phyloP scores from a whole-genome alignment of 78 protist species.

The Neovahlkampfia damariscottae region DNA sequence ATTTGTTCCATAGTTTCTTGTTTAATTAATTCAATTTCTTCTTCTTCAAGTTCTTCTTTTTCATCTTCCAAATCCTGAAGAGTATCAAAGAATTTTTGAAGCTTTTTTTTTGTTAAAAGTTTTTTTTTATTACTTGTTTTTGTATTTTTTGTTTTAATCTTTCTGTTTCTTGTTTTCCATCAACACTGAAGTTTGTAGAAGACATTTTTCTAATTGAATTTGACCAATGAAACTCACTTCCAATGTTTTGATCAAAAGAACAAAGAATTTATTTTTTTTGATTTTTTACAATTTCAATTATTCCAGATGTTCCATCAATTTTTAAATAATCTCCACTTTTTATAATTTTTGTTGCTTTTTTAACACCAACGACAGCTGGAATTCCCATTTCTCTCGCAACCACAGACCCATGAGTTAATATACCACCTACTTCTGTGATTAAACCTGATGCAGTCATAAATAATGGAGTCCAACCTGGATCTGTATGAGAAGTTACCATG shows the following conservation, averaged over 20 bases:
- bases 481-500: background rate
- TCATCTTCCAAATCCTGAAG: background rate
- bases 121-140: too few species aligned
- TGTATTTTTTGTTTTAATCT: too few species aligned
- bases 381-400: constrained; percentile 11
- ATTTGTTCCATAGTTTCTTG: background rate
- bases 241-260: too few species aligned
- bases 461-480: background rate
- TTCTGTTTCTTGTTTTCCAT: too few species aligned
- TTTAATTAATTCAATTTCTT: background rate
- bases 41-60: background rate
- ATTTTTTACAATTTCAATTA: too few species aligned
- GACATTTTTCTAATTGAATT: too few species aligned
- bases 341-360: background rate
- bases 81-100: too few species aligned
- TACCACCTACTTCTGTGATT: background rate
- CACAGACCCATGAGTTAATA: constrained; percentile 9
- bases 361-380: background rate
- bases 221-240: too few species aligned
- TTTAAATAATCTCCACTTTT: background rate
- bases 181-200: too few species aligned
- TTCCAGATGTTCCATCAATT: constrained; percentile 29
- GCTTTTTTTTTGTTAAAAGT: too few species aligned
- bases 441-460: background rate
- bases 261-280: too few species aligned